Base-by-base conservation (phyloP, 2,329 filamentous ascomycete species). In the Pyrenophora graminea region DNA sequence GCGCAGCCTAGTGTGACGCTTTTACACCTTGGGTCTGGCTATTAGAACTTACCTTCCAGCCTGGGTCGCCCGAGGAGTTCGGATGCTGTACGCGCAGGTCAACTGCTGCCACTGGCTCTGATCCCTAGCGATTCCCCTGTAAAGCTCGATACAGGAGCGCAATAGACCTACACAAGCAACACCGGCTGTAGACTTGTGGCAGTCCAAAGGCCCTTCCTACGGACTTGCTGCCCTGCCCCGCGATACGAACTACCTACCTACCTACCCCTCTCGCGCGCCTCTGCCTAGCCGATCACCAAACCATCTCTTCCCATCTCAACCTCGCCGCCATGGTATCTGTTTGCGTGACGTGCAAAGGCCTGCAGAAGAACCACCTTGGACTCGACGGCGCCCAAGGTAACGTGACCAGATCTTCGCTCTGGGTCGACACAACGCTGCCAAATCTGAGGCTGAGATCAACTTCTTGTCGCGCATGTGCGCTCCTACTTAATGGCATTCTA, bases 401-500 rank as follows among this genome's bases (percentile, higher is more conserved):
- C 6, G 56, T 62, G 4, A 32, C 58, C 17, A 56, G 40, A 18
- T 51, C 59, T 7, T 42, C 63, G 37, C 53, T 59, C 18, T 67
- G 63, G 63, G 49, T 71, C 47, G 65, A 62, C 51, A 65, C 67
- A 39, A 66, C 63, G 7, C 40, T 73, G 45, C 54, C 68, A 55
- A 57, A 50, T 21, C 55, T 73, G 41, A 64, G 68, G 43, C 49
- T 48, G 37, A 72, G 69, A 42, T 62, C 66, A 8, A 58, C 55
- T 40, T 56, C 48, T 47, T 73, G 70, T 51, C 67, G 67, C 38
- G 63, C 66, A 21, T 73, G 70, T 53, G 64, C 67, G 6, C 48
- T 72, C 30, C 55, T 73, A 37, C 59, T 72, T 10, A 67, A 71
- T 48, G 69, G 69, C 19, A 53, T 71, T 39, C 49, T 71, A 6